phyloP scores from a whole-genome alignment of 2,329 filamentous ascomycete genomes.

The Trichoderma atroviride region DNA sequence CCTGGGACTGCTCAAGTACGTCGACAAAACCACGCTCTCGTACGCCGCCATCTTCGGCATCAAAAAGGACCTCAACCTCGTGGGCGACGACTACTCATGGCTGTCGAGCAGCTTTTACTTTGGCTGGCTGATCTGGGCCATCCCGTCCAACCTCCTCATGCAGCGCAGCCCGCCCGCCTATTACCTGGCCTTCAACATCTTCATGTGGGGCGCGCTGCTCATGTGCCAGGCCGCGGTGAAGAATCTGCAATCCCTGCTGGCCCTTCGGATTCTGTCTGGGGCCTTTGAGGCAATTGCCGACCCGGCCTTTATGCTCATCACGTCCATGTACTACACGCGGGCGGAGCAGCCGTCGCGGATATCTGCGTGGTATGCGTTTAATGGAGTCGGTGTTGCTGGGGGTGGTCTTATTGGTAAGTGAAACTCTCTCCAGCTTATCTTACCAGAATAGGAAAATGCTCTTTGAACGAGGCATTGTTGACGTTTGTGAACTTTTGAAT shows the following conservation, averaged over 20 bases:
- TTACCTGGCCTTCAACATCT: conserved; percentile 52
- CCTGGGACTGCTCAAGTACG: conserved; percentile 31
- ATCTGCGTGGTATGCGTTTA: conserved; percentile 61
- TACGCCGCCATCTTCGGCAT: conserved; percentile 70
- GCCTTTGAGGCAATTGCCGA: conserved; percentile 61
- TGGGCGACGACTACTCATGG: conserved; percentile 59
- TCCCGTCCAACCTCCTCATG: conserved; percentile 39
- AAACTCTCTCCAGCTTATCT: neutral
- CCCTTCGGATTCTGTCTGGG: conserved; percentile 62
- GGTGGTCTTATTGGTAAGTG: conserved; percentile 49
- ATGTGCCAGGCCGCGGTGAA: conserved; percentile 56
- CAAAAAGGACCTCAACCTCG: conserved; percentile 57
- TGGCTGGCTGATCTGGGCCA: conserved; percentile 44
- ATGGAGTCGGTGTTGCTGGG: conserved; percentile 61
- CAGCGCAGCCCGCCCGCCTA: conserved; percentile 41
- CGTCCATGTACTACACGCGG: conserved; percentile 66
- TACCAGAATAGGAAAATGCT: neutral
- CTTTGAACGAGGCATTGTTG: neutral
- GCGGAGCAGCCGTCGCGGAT: conserved; percentile 64
- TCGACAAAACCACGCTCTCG: conserved; percentile 56
- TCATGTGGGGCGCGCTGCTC: conserved; percentile 55
- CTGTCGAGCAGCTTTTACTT: conserved; percentile 44
- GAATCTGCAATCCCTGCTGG: conserved; percentile 59
- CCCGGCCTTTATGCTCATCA: conserved; percentile 62
- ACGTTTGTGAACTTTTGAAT: neutral